Percentiles rank a stretch among this genome's conserved stretches.
These are phyloP conservation scores for Pseudozyma thailandica DNA, from an alignment of 1,284 basidiomycete genomes.

Conservation along the genomic window DNA sequence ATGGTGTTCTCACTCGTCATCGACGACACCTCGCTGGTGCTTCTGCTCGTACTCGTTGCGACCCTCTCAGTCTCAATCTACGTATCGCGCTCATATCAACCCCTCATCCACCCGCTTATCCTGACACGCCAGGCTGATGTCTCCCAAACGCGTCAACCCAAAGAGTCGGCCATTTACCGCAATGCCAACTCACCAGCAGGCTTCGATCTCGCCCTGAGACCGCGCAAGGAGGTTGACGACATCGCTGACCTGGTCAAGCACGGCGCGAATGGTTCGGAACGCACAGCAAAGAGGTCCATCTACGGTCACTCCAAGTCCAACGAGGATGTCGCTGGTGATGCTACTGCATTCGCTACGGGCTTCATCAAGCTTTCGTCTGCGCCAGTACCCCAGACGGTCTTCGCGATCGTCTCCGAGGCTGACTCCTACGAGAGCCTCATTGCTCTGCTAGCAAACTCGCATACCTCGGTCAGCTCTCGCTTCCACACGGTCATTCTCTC, in stretches of 20 bases:
- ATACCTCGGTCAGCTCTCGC: constrained; percentile 33
- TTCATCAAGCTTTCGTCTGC: constrained; percentile 45
- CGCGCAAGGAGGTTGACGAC: constrained; percentile 47
- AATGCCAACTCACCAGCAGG: constrained; percentile 65
- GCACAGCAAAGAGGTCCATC: constrained; percentile 24
- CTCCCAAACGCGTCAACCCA: constrained; percentile 52
- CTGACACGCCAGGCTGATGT: constrained; percentile 63
- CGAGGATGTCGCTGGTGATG: constrained; percentile 40
- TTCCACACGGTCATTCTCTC: constrained; percentile 46
- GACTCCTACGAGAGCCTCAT: constrained; percentile 44
- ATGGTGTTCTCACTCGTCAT: constrained; percentile 59
- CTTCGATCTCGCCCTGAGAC: constrained; percentile 61
- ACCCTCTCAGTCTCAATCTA: constrained; percentile 49
- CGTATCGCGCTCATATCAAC: constrained; percentile 53
- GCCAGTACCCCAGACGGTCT: constrained; percentile 25
- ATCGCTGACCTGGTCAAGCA: constrained; percentile 48
- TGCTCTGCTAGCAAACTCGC: constrained; percentile 45
- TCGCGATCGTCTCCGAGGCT: constrained; percentile 40
- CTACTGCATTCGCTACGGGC: constrained; percentile 50
- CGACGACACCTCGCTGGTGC: constrained; percentile 59
- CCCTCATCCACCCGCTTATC: constrained; percentile 65
- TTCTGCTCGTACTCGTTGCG: constrained; percentile 52
- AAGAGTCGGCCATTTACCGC: constrained; percentile 63
- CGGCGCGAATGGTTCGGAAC: constrained; percentile 38
- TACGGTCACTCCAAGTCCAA: constrained; percentile 45